Evolutionary conservation across 2,329 filamentous ascomycete species (phyloP), one percentile per base, ranked within the genome.

Genomic region (Nemania serpens): DNA sequence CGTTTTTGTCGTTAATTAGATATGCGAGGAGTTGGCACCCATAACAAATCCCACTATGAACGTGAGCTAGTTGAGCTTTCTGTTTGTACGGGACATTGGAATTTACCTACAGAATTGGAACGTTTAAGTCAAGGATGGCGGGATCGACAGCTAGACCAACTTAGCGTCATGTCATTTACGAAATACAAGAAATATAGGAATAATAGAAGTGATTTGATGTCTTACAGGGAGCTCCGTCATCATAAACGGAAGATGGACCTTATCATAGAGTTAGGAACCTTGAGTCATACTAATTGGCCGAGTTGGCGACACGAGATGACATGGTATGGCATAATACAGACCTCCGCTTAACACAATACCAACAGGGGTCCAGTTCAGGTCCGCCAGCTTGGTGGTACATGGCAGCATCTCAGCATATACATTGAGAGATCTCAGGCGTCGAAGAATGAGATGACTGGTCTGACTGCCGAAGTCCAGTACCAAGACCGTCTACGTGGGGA

Each of bases 341-440:
- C 89, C 88, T 64, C 89, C 90, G 9, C 86, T 90, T 10, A 93
- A 79, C 58, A 96, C 90, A 66, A 98, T 87, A 68, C 93, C 94
- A 73, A 89, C 90, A 18, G 94, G 94, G 73, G 87, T 92, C 81
- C 85, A 96, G 48, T 81, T 74, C 36, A 97, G 83, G 58, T 95
- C 91, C 6, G 85, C 79, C 20, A 96, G 77, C 80, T 94, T 94
- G 70, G 90, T 88, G 47, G 89, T 96, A 77, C 93, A 96, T 20
- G 91, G 91, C 45, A 96, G 86, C 88, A 96, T 90, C 79, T 97
- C 93, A 63, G 87, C 87, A 81, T 64, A 97, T 75, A 96, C 84
- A 79, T 89, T 89, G 76, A 96, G 84, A 69, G 90, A 86, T 68
- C 92, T 85, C 29, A 96, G 83, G 36, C 91, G 86, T 56, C 91